These are phyloP conservation scores for Phytopythium ostracodes DNA, from an alignment of 352 stramenopile species.

Conservation along the genomic window DNA sequence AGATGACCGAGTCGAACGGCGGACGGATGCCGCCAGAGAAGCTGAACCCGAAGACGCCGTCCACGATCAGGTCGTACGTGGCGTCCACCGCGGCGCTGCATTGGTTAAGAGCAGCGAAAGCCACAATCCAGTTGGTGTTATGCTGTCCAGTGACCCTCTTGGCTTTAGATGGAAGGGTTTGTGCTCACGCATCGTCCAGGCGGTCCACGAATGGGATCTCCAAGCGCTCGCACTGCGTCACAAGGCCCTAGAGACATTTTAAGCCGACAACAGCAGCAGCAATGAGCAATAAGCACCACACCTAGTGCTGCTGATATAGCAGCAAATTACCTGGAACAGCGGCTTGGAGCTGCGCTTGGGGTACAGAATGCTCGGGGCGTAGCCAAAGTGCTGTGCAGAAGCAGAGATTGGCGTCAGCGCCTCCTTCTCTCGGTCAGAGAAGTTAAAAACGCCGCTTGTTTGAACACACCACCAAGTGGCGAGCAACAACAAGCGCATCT, in stretches of 20 bases:
- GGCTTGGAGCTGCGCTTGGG: constrained; percentile 86
- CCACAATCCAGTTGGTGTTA: not conserved
- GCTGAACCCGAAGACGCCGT: constrained; percentile 99
- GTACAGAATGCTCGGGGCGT: constrained; percentile 92
- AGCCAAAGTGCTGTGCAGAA: constrained; percentile 92
- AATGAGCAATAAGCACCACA: not conserved
- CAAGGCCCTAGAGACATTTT: constrained; percentile 37
- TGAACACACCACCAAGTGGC: constrained; percentile 89
- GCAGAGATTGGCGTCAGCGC: not conserved
- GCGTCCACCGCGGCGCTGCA: constrained; percentile 41
- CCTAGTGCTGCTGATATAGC: not conserved
- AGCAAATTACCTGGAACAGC: constrained; percentile 60
- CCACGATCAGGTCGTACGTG: constrained; percentile 92
- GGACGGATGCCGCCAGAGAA: constrained; percentile 87
- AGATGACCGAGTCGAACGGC: constrained; percentile 90
- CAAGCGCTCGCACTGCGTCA: constrained; percentile 72
- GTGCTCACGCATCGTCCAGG: constrained; percentile 39
- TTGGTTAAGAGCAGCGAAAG: not conserved
- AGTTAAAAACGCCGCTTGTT: not conserved
- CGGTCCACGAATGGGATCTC: constrained; percentile 75
- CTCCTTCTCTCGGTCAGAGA: not conserved
- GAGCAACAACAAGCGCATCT: constrained; percentile 97
- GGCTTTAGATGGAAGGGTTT: no score
- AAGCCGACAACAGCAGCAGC: not conserved
- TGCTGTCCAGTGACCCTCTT: not conserved